Percentiles rank a stretch among this genome's conserved stretches.
phyloP scores from a whole-genome alignment of 1,284 basidiomycete genomes.

The Ustilago lituana region DNA sequence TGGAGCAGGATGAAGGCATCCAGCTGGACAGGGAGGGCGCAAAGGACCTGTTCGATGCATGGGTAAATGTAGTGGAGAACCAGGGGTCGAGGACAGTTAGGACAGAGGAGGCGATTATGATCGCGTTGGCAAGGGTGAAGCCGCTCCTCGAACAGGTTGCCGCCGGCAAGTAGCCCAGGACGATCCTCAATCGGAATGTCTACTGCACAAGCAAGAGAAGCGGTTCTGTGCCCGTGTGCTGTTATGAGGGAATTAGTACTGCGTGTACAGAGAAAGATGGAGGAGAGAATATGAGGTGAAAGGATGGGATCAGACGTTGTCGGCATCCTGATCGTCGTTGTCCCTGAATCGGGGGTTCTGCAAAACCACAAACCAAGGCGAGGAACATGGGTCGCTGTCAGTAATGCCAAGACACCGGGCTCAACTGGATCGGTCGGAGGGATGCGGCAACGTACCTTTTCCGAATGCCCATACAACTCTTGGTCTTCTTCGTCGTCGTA shows the following conservation, averaged over 20 bases:
- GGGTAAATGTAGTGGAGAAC: constrained; percentile 63
- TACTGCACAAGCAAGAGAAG: no score
- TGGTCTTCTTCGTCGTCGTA: constrained; percentile 42
- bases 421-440: no score
- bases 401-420: no score
- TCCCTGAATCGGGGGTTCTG: constrained; percentile 67
- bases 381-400: no score
- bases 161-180: not conserved
- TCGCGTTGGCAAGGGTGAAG: constrained; percentile 52
- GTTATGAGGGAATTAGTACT: no score
- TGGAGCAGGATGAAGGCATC: constrained; percentile 56
- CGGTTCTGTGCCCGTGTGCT: not conserved
- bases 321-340: constrained; percentile 59
- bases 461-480: constrained; percentile 29
- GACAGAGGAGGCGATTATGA: constrained; percentile 64
- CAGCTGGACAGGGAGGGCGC: constrained; percentile 57
- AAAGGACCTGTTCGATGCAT: constrained; percentile 62
- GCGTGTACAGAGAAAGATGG: no score
- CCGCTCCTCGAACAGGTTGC: constrained; percentile 38
- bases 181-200: no score
- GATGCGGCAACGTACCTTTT: no score
- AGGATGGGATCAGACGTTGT: constrained; percentile 40
- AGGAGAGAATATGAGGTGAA: no score
- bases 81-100: constrained; percentile 65
- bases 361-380: no score